These are phyloP conservation scores for Chaetomium sp. DNA, from an alignment of 2,329 filamentous ascomycete genomes.

Conservation along the genomic window DNA sequence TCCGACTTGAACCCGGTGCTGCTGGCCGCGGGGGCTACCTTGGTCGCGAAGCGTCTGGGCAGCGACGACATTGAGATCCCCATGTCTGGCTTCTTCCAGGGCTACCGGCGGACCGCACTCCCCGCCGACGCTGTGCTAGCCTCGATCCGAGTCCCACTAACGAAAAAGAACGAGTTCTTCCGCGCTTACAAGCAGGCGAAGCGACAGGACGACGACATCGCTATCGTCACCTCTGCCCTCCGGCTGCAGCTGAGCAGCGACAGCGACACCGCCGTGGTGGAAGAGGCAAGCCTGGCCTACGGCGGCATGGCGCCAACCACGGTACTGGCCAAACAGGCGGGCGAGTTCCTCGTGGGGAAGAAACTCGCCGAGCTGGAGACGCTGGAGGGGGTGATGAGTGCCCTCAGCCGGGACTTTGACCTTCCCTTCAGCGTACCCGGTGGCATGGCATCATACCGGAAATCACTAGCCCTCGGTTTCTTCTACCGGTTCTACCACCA, in stretches of 20 bases:
- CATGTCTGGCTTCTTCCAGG: slow-evolving; percentile 87
- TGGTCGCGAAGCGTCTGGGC: slow-evolving; percentile 71
- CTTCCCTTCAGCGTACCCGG: slow-evolving; percentile 86
- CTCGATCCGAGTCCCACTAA: slow-evolving; percentile 76
- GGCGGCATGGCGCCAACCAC: slow-evolving; percentile 94
- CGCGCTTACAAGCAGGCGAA: slow-evolving; percentile 94
- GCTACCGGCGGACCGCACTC: slow-evolving; percentile 80
- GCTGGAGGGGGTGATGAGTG: slow-evolving; percentile 82
- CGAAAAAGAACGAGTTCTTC: slow-evolving; percentile 74
- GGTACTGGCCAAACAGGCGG: slow-evolving; percentile 74
- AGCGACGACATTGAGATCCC: slow-evolving; percentile 71
- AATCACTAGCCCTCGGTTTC: slow-evolving; percentile 83
- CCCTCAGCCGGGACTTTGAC: slow-evolving; percentile 84
- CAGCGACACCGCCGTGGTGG: slow-evolving; percentile 50
- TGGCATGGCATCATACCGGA: slow-evolving; percentile 95
- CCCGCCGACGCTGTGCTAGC: slow-evolving; percentile 77
- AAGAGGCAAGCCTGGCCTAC: slow-evolving; percentile 75
- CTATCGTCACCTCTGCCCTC: slow-evolving; percentile 86
- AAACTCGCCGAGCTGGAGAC: slow-evolving; percentile 74
- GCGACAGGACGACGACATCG: slow-evolving; percentile 96
- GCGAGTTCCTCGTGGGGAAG: slow-evolving; percentile 68
- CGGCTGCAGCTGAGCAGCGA: slow-evolving; percentile 64
- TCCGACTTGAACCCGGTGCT: slow-evolving; percentile 94
- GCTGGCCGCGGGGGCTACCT: slow-evolving; percentile 73
- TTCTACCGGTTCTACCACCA: slow-evolving; percentile 98